phyloP scores from a whole-genome alignment of 2,329 filamentous ascomycete species.

The Arthrobotrys sphaeroides region DNA sequence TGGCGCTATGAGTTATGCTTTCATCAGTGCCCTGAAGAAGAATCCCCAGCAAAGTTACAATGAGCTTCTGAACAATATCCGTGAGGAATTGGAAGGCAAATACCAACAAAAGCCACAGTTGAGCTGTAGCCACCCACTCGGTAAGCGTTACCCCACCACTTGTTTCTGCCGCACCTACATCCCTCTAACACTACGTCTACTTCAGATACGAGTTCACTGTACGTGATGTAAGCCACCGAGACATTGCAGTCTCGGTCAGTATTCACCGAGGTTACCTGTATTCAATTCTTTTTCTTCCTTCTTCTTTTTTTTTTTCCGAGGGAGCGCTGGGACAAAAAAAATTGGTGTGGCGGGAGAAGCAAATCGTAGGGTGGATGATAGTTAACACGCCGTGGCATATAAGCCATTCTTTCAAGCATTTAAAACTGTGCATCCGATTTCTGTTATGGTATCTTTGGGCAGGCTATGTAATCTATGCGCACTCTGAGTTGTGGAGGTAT shows the following conservation, averaged over 20 bases:
- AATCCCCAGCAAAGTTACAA: conserved; percentile 97
- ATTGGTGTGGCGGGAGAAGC: too few relatives aligned
- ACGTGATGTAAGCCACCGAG: conserved; percentile 35
- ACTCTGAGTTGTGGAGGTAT: neutral
- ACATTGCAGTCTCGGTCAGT: too few relatives aligned
- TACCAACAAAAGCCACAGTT: conserved; percentile 96
- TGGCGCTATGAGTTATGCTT: conserved; percentile 98
- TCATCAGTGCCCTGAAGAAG: conserved; percentile 88
- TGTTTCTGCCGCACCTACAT: neutral
- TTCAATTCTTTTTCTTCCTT: too few relatives aligned
- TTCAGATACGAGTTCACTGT: conserved; percentile 41
- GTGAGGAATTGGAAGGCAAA: conserved; percentile 84
- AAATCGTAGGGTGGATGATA: neutral
- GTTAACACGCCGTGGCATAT: neutral
- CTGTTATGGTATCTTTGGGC: conserved; percentile 12
- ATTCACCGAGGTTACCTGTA: too few relatives aligned
- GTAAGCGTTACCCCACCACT: conserved; percentile 66
- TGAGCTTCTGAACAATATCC: conserved; percentile 91
- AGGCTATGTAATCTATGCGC: conserved; percentile 15
- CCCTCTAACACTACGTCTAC: neutral
- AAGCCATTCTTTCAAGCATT: conserved; percentile 9
- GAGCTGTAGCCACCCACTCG: conserved; percentile 92
- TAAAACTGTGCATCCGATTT: neutral
- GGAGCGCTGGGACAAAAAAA: neutral
- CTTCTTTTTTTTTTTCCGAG: conserved; percentile 1